Conservation (phyloP, 2,329 filamentous ascomycete species). For the Dothideomycetes sp. region DNA sequence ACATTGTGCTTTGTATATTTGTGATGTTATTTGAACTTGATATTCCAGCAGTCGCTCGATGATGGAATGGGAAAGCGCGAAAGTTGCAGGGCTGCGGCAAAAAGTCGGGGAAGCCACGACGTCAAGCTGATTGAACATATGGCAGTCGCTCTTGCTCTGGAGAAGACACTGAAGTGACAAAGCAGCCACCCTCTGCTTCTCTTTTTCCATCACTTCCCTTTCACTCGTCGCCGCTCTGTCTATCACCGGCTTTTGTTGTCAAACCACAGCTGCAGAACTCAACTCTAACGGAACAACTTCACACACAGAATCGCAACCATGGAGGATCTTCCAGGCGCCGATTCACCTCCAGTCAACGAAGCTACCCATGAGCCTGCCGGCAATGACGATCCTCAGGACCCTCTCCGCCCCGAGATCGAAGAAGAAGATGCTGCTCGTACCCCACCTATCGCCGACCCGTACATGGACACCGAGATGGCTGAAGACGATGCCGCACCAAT, state of each 20-base stretch:
- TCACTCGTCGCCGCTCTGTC: neutral
- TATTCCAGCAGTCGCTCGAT: neutral
- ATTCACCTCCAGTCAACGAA: slow-evolving; percentile 30
- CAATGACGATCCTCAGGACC: slow-evolving; percentile 38
- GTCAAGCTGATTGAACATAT: slow-evolving; percentile 7
- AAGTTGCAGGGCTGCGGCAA: slow-evolving; percentile 6
- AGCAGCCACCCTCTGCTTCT: neutral
- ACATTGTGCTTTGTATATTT: slow-evolving; percentile 2
- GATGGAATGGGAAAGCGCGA: too few species aligned
- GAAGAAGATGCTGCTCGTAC: slow-evolving; percentile 38
- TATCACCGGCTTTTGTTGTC: neutral
- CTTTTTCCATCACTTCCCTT: neutral
- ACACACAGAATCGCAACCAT: slow-evolving; percentile 9
- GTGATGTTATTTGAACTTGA: slow-evolving; percentile 1
- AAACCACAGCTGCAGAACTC: neutral
- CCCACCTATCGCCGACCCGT: slow-evolving; percentile 34
- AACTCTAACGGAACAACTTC: neutral
- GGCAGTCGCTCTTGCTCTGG: too few species aligned
- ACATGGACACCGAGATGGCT: slow-evolving; percentile 37
- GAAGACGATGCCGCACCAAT: slow-evolving; percentile 23
- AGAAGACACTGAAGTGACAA: too few species aligned
- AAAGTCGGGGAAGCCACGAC: slow-evolving; percentile 9
- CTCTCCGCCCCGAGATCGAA: slow-evolving; percentile 38
- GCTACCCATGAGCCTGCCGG: slow-evolving; percentile 37
- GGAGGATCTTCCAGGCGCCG: slow-evolving; percentile 18